Percentiles rank a stretch among this genome's conserved stretches.
Conservation (phyloP, 148 eudicot species). For the Fagopyrum homotropicum region DNA sequence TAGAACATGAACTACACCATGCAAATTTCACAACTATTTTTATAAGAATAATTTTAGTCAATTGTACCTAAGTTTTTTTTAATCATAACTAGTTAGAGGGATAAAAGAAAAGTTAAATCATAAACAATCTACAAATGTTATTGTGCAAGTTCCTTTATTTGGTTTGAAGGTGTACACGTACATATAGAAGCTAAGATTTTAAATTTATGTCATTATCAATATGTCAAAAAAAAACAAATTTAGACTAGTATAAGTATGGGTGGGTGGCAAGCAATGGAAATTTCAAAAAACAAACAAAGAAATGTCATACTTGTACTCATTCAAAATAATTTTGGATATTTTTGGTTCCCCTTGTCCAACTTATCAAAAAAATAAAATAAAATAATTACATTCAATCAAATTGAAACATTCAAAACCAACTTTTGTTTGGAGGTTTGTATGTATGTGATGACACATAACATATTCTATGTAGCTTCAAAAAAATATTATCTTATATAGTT, state of each 20-base stretch:
- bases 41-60: too few relatives aligned
- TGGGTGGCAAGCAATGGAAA: neutral
- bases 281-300: neutral
- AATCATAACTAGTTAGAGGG: too few relatives aligned
- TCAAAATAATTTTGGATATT: neutral
- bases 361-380: neutral
- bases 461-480: neutral
- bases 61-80: too few relatives aligned
- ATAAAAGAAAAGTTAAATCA: too few relatives aligned
- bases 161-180: neutral
- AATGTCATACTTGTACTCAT: neutral
- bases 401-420: constrained; percentile 1
- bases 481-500: neutral
- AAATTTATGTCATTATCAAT: neutral
- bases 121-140: too few relatives aligned
- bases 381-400: neutral
- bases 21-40: too few relatives aligned
- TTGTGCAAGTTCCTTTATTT: neutral
- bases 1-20: too few relatives aligned
- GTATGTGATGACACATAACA: neutral
- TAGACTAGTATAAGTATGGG: neutral
- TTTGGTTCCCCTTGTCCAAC: neutral
- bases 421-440: constrained; percentile 8
- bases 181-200: neutral
- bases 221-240: neutral